Percentiles rank a stretch among this genome's conserved stretches.
phyloP scores from a whole-genome alignment of 768 basidiomycete species.

The Psilocybe cubensis region DNA sequence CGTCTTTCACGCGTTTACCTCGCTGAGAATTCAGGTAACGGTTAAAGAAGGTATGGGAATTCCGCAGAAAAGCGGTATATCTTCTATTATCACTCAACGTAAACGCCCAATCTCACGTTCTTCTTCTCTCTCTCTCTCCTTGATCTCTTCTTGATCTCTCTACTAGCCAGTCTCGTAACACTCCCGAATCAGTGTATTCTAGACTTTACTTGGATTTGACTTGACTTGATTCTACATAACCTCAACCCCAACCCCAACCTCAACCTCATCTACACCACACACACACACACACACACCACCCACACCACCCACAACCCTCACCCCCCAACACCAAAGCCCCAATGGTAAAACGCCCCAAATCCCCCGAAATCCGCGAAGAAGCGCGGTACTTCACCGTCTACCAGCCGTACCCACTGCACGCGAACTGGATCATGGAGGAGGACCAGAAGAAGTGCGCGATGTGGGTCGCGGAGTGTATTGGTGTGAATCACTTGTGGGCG shows the following conservation, averaged over 20 bases:
- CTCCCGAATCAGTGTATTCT: too few relatives aligned
- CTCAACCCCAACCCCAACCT: too few relatives aligned
- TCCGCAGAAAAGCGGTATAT: background rate
- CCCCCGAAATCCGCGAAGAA: slow-evolving; percentile 45
- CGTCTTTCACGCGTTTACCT: background rate
- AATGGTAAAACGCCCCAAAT: slow-evolving; percentile 47
- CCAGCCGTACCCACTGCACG: slow-evolving; percentile 53
- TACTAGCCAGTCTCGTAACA: too few relatives aligned
- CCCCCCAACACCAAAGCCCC: background rate
- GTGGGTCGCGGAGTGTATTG: slow-evolving; percentile 53
- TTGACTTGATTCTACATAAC: too few relatives aligned
- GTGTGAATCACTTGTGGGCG: slow-evolving; percentile 39
- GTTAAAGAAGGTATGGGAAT: background rate
- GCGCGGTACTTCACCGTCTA: slow-evolving; percentile 50
- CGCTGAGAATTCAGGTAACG: background rate
- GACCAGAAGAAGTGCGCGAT: slow-evolving; percentile 44
- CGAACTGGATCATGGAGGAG: slow-evolving; percentile 43
- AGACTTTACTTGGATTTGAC: too few relatives aligned
- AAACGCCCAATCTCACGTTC: too few relatives aligned
- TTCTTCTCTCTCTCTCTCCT: background rate
- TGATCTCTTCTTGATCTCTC: too few relatives aligned
- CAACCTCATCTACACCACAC: too few relatives aligned
- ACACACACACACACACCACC: too few relatives aligned
- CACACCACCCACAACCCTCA: too few relatives aligned
- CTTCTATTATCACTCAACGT: background rate